Evolutionary conservation across 2,329 filamentous ascomycete genomes (phyloP), one percentile per base, ranked within the genome.

Genomic region (Myotisia sp.): DNA sequence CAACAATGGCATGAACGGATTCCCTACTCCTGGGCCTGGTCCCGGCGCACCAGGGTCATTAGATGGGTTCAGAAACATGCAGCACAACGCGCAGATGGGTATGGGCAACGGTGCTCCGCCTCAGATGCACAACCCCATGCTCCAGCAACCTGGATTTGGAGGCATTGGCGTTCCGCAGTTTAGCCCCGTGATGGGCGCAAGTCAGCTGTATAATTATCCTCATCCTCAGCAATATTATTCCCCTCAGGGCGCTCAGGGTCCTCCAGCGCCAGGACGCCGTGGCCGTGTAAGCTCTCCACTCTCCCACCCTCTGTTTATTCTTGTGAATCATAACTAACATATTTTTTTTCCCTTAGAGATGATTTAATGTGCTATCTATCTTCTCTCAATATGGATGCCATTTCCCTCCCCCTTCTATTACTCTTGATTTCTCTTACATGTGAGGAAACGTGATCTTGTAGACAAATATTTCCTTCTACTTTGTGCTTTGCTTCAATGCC

Each of bases 121-220:
- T 6, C 56, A 55, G 34, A 56, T 62, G 43, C 54, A 54, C 3
- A 56, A 48, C 38, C 54, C 58, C 7, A 65, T 71, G 58, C 52
- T 70, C 26, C 59, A 60, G 37, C 65, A 66, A 37, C 58, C 59
- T 29, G 50, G 49, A 29, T 67, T 64, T 56, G 5, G 54, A 31
- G 21, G 56, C 19, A n/a, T n/a, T n/a, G n/a, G n/a, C n/a, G n/a
- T n/a, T n/a, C 58, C 59, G 37, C 59, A 59, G 37, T 66, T 59
- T 44, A 61, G 55, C 41, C 63, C 63, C 23, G 54, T 60, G 33
- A 53, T 64, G 48, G 53, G 55, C 31, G 47, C 50, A 14, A 48
- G 52, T 29, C 57, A 60, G 46, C 57, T 65, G 55, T 70, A 70
- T 50, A 64, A 64, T 37, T 71, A 71, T 49, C 61, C 64, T 43